These are phyloP conservation scores for Beta lomatogona DNA, from an alignment of 179 eudicot genomes.

Conservation along the genomic window DNA sequence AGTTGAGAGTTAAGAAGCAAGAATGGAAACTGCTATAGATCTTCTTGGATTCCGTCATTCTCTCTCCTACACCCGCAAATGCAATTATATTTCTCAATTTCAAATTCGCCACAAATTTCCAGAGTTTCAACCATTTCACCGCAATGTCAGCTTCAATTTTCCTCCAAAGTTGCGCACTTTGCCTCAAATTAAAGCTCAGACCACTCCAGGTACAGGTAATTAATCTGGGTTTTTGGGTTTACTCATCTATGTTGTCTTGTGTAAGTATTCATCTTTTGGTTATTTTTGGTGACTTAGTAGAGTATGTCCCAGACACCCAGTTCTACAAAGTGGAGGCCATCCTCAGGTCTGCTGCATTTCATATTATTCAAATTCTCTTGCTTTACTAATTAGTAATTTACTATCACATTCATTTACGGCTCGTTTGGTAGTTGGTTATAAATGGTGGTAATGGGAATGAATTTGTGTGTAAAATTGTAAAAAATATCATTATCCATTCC, in stretches of 20 bases:
- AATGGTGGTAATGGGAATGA: too few species aligned
- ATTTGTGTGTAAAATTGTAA: too few species aligned
- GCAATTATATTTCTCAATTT: slow-evolving; percentile 9
- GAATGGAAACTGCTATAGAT: slow-evolving; percentile 16
- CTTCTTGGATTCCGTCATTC: not conserved
- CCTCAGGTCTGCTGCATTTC: slow-evolving; percentile 44
- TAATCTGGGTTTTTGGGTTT: not conserved
- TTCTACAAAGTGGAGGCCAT: slow-evolving; percentile 84
- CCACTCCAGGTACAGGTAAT: slow-evolving; percentile 41
- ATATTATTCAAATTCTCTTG: too few species aligned
- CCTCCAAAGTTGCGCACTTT: slow-evolving; percentile 9
- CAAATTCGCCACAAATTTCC: slow-evolving; percentile 15
- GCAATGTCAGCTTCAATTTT: slow-evolving; percentile 27
- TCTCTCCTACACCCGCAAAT: slow-evolving; percentile 22
- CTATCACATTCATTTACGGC: too few species aligned
- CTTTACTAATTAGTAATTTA: not conserved
- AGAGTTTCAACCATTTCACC: slow-evolving; percentile 20
- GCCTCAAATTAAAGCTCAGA: slow-evolving; percentile 46
- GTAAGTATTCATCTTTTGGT: not conserved
- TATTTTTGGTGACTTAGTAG: slow-evolving; percentile 26
- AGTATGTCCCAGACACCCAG: slow-evolving; percentile 50
- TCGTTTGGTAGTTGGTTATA: too few species aligned
- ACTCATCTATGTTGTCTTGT: not conserved
- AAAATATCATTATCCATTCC: too few species aligned
- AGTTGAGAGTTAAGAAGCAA: not conserved